Percentiles rank a stretch among this genome's conserved stretches.
These are phyloP conservation scores for Fusarium guadeloupense DNA, from an alignment of 2,329 filamentous ascomycete genomes.

Conservation along the genomic window DNA sequence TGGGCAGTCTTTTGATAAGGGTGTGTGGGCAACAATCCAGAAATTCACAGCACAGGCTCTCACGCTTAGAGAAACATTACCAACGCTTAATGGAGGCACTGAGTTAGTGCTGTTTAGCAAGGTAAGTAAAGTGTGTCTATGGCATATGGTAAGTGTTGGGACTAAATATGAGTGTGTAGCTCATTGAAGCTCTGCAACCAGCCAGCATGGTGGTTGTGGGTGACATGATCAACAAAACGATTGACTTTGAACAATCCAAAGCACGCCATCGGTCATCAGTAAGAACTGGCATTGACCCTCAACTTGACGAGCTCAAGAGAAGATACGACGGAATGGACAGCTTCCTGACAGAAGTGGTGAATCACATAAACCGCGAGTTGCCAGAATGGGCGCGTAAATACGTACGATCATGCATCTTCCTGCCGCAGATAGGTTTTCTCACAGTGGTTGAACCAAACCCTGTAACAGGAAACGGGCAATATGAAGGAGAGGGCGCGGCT, in stretches of 20 bases:
- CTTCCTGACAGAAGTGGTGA: constrained; percentile 74
- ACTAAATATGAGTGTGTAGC: constrained; percentile 48
- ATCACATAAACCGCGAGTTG: constrained; percentile 68
- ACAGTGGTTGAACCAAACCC: constrained; percentile 70
- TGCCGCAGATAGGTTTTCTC: constrained; percentile 91
- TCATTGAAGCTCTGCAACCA: constrained; percentile 68
- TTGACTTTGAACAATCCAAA: constrained; percentile 83
- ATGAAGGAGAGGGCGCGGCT: constrained; percentile 66
- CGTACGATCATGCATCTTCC: constrained; percentile 82
- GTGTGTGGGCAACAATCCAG: constrained; percentile 76
- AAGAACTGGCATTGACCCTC: constrained; percentile 72
- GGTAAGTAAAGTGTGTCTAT: constrained; percentile 57
- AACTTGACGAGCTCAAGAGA: constrained; percentile 81
- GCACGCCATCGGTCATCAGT: constrained; percentile 78
- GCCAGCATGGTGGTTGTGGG: constrained; percentile 71
- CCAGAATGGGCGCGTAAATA: constrained; percentile 65
- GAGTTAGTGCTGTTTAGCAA: constrained; percentile 33
- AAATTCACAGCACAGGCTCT: constrained; percentile 77
- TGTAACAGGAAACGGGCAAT: constrained; percentile 66
- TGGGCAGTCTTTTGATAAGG: constrained; percentile 65
- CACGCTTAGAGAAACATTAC: constrained; percentile 71
- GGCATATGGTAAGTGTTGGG: not conserved
- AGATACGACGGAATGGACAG: constrained; percentile 80
- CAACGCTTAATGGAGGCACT: constrained; percentile 30
- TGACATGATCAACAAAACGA: constrained; percentile 73